These are phyloP conservation scores for Saksenaea oblongispora DNA, from an alignment of 371 early-diverging fungal species.

Conservation along the genomic window DNA sequence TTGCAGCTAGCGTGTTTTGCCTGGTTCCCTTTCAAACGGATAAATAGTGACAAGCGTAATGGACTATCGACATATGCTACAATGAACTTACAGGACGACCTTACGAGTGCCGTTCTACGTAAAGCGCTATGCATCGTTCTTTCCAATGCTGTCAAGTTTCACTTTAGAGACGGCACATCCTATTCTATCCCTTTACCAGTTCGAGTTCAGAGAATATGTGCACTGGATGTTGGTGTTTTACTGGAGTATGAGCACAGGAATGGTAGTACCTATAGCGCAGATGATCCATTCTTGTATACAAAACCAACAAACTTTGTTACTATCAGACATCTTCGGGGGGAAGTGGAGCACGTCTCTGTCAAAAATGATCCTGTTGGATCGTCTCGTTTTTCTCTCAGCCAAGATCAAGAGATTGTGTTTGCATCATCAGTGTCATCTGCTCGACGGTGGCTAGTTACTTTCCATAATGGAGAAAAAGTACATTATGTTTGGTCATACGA, in stretches of 20 bases:
- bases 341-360: constrained; percentile 9
- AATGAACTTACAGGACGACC: neutral
- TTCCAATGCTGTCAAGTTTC: constrained; percentile 15
- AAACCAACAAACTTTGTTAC: constrained; percentile 1
- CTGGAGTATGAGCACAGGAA: constrained; percentile 13
- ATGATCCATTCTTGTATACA: neutral
- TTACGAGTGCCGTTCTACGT: constrained; percentile 1
- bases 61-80: neutral
- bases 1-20: constrained; percentile 21
- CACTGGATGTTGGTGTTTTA: constrained; percentile 16
- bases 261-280: neutral
- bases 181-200: constrained; percentile 18
- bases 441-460: constrained; percentile 14
- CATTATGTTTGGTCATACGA: constrained; percentile 15
- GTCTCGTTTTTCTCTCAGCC: neutral
- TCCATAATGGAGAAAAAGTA: constrained; percentile 3
- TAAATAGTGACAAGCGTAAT: neutral
- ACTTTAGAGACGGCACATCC: constrained; percentile 18
- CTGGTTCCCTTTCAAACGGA: constrained; percentile 19
- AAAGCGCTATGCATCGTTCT: constrained; percentile 20
- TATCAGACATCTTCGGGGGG: constrained; percentile 9
- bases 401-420: constrained; percentile 15
- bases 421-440: neutral
- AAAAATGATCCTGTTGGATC: constrained; percentile 1
- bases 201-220: constrained; percentile 13